These are phyloP conservation scores for Morella rubra DNA, from an alignment of 306 rosid species.

Conservation along the genomic window DNA sequence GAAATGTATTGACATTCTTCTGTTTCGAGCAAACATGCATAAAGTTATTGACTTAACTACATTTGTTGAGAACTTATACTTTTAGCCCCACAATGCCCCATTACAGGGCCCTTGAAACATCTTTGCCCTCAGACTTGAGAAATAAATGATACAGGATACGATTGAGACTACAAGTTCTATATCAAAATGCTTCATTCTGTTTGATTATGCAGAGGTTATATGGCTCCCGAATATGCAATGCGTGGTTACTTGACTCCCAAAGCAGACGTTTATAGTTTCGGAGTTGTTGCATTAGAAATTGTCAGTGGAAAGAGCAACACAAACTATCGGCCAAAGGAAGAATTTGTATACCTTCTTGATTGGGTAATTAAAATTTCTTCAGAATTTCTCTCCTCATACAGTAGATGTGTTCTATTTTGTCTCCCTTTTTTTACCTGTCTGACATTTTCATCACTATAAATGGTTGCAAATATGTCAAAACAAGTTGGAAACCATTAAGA, in stretches of 20 bases:
- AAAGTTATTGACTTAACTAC: neutral
- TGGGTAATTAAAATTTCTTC: constrained; percentile 56
- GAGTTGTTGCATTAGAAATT: constrained; percentile 84
- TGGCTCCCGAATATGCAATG: constrained; percentile 97
- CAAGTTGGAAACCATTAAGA: neutral
- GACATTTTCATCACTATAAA: neutral
- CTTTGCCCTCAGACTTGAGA: neutral
- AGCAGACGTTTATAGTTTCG: constrained; percentile 92
- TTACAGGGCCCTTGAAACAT: neutral
- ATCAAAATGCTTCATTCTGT: constrained; percentile 1
- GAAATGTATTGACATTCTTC: neutral
- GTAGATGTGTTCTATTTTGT: neutral
- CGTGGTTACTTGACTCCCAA: constrained; percentile 82
- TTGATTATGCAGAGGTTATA: constrained; percentile 58
- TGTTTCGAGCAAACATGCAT: neutral
- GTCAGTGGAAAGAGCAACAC: constrained; percentile 95
- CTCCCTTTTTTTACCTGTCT: neutral
- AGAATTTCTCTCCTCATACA: constrained; percentile 10
- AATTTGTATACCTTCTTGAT: constrained; percentile 88
- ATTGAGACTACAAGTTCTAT: neutral
- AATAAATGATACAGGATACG: neutral
- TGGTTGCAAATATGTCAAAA: neutral
- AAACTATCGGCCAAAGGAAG: constrained; percentile 80
- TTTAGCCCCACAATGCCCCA: neutral
- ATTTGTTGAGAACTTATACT: neutral